These are phyloP conservation scores for Cladosporium sp. DNA, from an alignment of 2,329 filamentous ascomycete species.

Conservation along the genomic window DNA sequence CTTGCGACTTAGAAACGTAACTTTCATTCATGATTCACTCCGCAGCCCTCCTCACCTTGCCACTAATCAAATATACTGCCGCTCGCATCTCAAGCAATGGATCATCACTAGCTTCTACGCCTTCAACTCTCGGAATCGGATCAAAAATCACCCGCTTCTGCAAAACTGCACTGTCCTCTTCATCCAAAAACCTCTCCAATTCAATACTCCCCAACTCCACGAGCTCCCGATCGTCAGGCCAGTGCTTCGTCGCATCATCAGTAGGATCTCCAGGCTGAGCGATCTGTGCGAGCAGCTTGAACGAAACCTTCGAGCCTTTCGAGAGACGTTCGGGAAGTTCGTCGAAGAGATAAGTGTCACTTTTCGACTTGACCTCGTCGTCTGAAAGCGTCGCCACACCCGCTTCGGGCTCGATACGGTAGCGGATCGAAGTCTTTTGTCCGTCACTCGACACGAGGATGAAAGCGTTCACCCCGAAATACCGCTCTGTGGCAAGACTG, in stretches of 20 bases:
- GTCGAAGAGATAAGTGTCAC: conserved; percentile 46
- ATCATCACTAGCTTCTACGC: conserved; percentile 51
- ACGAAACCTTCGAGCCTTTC: conserved; percentile 33
- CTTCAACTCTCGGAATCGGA: conserved; percentile 53
- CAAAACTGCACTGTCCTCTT: conserved; percentile 15
- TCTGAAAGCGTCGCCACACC: conserved; percentile 39
- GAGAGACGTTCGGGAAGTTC: conserved; percentile 41
- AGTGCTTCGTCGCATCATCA: conserved; percentile 48
- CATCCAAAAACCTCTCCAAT: conserved; percentile 35
- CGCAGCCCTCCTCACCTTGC: conserved; percentile 49
- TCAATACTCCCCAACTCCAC: conserved; percentile 50
- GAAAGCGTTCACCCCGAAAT: conserved; percentile 49
- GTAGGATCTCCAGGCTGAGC: conserved; percentile 46
- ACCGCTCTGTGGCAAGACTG: conserved; percentile 48
- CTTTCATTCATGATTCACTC: too few relatives aligned
- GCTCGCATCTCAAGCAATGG: conserved; percentile 55
- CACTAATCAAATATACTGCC: conserved; percentile 53
- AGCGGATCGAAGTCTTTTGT: conserved; percentile 45
- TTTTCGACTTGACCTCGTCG: conserved; percentile 36
- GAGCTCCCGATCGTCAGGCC: conserved; percentile 49
- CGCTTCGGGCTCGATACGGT: conserved; percentile 45
- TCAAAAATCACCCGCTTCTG: conserved; percentile 56
- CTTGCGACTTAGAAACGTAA: too few relatives aligned
- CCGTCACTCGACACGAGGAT: conserved; percentile 40
- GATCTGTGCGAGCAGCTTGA: conserved; percentile 50